These are phyloP conservation scores for Boletus insuetus DNA, from an alignment of 768 basidiomycete species.

Conservation along the genomic window DNA sequence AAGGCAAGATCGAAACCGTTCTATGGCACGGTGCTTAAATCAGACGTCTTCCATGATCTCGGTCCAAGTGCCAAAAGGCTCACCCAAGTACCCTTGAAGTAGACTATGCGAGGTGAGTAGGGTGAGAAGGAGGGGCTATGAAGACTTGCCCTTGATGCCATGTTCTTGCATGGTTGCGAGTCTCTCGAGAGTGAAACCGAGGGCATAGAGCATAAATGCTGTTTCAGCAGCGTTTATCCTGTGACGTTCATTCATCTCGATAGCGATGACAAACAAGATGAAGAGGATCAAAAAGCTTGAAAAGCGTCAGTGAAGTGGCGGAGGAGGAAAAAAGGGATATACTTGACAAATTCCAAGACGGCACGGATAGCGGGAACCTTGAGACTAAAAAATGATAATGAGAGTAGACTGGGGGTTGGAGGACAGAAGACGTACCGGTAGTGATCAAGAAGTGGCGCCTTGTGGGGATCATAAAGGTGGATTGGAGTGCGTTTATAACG, in stretches of 20 bases:
- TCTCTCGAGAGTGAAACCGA: conserved; percentile 90
- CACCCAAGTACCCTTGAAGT: conserved; percentile 85
- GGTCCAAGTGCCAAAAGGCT: conserved; percentile 11
- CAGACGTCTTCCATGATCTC: conserved; percentile 13
- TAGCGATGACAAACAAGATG: conserved; percentile 71
- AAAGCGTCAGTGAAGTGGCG: background rate
- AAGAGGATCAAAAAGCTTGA: conserved; percentile 75
- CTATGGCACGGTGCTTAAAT: conserved; percentile 34
- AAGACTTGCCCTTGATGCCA: conserved; percentile 71
- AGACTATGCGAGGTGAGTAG: conserved; percentile 46
- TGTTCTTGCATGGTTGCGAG: conserved; percentile 95
- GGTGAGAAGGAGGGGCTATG: background rate
- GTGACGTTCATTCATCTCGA: conserved; percentile 67
- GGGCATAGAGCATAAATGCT: conserved; percentile 72
- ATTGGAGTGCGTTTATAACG: conserved; percentile 92
- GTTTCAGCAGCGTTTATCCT: conserved; percentile 64
- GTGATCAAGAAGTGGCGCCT: conserved; percentile 91
- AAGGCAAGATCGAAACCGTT: conserved; percentile 95
- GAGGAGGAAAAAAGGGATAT: conserved; percentile 8
- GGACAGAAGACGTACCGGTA: conserved; percentile 60
- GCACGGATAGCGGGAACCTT: conserved; percentile 93
- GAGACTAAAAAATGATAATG: conserved; percentile 44
- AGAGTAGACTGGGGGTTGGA: background rate
- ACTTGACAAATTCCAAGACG: conserved; percentile 89
- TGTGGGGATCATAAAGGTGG: conserved; percentile 93